Evolutionary conservation across 75 land plant species (phyloP).

Genomic region (Pseudotsuga menziesii): DNA sequence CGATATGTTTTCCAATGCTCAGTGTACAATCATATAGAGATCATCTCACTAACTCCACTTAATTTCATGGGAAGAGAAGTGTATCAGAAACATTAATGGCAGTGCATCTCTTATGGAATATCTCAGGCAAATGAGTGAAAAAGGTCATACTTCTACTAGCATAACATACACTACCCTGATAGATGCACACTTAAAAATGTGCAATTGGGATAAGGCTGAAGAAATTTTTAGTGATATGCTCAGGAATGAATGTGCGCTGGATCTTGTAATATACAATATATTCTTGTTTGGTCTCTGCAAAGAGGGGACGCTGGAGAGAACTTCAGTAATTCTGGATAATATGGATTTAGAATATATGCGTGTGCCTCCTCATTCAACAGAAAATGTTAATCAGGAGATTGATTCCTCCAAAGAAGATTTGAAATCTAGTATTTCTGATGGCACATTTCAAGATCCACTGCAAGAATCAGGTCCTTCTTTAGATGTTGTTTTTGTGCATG

Average conservation of each 20-base stretch:
- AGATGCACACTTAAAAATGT: constrained; percentile 42
- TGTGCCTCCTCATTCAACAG: too few relatives aligned
- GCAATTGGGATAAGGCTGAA: constrained; percentile 22
- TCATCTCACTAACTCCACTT: not conserved
- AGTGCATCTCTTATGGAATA: not conserved
- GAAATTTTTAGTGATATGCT: constrained; percentile 28
- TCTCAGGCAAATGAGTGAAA: constrained; percentile 52
- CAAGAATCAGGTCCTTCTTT: too few relatives aligned
- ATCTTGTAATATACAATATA: constrained; percentile 34
- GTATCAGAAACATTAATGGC: not conserved
- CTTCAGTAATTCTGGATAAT: constrained; percentile 29
- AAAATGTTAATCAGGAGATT: too few relatives aligned
- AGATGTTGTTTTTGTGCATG: too few relatives aligned
- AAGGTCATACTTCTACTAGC: constrained; percentile 43
- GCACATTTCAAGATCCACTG: too few relatives aligned
- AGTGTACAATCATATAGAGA: not conserved
- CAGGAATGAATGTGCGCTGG: constrained; percentile 14
- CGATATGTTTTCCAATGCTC: not conserved
- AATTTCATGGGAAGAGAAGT: not conserved
- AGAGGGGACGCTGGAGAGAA: constrained; percentile 18
- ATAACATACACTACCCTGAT: constrained; percentile 65
- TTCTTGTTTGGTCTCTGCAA: constrained; percentile 31
- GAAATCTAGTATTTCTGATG: too few relatives aligned
- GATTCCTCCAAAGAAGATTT: too few relatives aligned
- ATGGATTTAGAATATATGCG: too few relatives aligned